Percentiles rank a stretch among this genome's conserved stretches.
phyloP scores from a whole-genome alignment of 2,329 filamentous ascomycete genomes.

The Venturia effusa region DNA sequence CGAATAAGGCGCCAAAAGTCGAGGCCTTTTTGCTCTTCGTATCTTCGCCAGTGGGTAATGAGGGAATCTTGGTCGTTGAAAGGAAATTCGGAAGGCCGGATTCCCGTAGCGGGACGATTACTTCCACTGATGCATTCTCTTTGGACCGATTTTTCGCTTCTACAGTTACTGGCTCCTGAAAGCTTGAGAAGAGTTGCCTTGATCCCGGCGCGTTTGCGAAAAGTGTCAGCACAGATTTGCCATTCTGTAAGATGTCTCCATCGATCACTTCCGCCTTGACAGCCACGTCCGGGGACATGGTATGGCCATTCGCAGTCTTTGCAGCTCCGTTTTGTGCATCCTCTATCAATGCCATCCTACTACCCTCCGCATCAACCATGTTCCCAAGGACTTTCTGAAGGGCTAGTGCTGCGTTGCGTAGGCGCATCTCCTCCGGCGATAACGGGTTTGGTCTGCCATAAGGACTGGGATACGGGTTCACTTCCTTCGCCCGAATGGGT shows the following conservation, averaged over 20 bases:
- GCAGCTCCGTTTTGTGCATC: background rate
- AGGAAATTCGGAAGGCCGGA: slow-evolving; percentile 64
- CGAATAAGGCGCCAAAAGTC: slow-evolving; percentile 64
- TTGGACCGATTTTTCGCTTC: slow-evolving; percentile 23
- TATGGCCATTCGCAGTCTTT: slow-evolving; percentile 5
- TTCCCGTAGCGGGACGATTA: slow-evolving; percentile 46
- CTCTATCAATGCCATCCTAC: background rate
- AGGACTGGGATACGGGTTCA: background rate
- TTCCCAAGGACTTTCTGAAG: slow-evolving; percentile 11
- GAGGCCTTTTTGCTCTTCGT: slow-evolving; percentile 43
- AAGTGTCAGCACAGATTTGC: slow-evolving; percentile 60
- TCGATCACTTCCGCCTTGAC: slow-evolving; percentile 7
- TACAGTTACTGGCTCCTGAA: slow-evolving; percentile 44
- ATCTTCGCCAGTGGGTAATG: slow-evolving; percentile 30
- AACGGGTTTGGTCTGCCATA: slow-evolving; percentile 3
- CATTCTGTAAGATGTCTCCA: slow-evolving; percentile 26
- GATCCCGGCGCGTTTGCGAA: slow-evolving; percentile 64
- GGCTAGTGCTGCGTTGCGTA: background rate
- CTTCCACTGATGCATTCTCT: slow-evolving; percentile 30
- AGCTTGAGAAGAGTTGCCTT: slow-evolving; percentile 76
- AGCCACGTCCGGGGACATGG: background rate
- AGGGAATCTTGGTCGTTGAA: slow-evolving; percentile 54
- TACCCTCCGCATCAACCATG: slow-evolving; percentile 8
- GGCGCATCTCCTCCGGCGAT: slow-evolving; percentile 5
- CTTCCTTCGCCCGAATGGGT: slow-evolving; percentile 7